These are phyloP conservation scores for Coniella lustricola DNA, from an alignment of 2,329 filamentous ascomycete species.

Conservation along the genomic window DNA sequence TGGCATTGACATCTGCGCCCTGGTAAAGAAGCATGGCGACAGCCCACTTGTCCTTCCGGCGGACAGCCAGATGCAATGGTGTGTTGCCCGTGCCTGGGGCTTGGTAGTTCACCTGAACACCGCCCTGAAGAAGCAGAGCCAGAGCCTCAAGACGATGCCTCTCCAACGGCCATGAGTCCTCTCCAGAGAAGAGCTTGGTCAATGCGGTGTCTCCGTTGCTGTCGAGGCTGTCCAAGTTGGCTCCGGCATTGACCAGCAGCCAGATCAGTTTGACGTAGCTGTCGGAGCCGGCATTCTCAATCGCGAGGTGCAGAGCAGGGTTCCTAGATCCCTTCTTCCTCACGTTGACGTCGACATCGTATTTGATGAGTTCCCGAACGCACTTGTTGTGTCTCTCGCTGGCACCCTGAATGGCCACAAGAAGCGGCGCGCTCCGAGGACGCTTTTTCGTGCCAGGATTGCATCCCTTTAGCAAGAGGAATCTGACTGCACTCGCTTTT, in stretches of 20 bases:
- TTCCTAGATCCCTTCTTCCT: constrained; percentile 10
- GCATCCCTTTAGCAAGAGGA: constrained; percentile 8
- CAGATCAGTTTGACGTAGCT: constrained; percentile 17
- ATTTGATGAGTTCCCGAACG: constrained; percentile 14
- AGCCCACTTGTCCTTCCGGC: constrained; percentile 9
- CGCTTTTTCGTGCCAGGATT: constrained; percentile 1
- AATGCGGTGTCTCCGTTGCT: constrained; percentile 9
- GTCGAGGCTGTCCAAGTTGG: constrained; percentile 4
- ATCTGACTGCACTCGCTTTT: constrained; percentile 7
- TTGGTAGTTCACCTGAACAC: constrained; percentile 7
- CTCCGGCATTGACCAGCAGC: constrained; percentile 13
- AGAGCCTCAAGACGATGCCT: constrained; percentile 7
- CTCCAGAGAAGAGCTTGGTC: constrained; percentile 7
- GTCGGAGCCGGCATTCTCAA: constrained; percentile 13
- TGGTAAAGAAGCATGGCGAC: constrained; percentile 10
- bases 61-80: constrained; percentile 8
- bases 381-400: constrained; percentile 16
- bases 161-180: constrained; percentile 4
- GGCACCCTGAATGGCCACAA: constrained; percentile 12
- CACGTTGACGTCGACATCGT: constrained; percentile 10
- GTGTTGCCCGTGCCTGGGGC: constrained; percentile 9
- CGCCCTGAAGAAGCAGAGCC: constrained; percentile 10
- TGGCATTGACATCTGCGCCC: constrained; percentile 6
- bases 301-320: constrained; percentile 15
- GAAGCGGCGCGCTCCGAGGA: constrained; percentile 2